Evolutionary conservation across 2,329 filamentous ascomycete genomes (phyloP), one percentile per base, ranked within the genome.

Genomic region (Annulohypoxylon truncatum): DNA sequence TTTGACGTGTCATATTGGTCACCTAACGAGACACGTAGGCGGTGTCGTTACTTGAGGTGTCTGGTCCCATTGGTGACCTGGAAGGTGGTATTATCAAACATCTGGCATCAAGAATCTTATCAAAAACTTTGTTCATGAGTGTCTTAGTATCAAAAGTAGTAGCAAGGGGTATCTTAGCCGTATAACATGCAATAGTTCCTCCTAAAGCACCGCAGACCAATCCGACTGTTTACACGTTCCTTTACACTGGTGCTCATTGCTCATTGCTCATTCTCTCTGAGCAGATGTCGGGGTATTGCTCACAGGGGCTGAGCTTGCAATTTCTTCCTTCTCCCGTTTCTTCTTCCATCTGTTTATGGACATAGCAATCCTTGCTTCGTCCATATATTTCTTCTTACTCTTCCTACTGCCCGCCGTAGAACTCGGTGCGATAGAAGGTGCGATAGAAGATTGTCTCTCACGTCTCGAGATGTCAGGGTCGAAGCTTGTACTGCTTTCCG

Each of bases 261-360:
- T n/a, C n/a, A n/a, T n/a, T n/a, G n/a, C n/a, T n/a, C 61, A 62
- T 63, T 52, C 42, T 66, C 48, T 72, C 52, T 72, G 69, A 1
- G 61, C 69, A 10, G 72, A 73, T 7, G 62, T 71, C 2, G 72
- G 70, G 6, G 64, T 72, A 29, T 65, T 71, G 15, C 46, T 66
- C 4, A 61, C 35, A 18, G 67, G 63, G 9, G 61, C 53, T 24
- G 68, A 68, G 35, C 68, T 71, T 7, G 67, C 42, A 54, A 68
- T 68, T 18, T 56, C 59, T 6, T 69, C 66, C 47, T 48, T 62
- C 10, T 62, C 44, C 33, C 44, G 20, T 24, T 57, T 31, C 12
- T 48, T 55, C 8, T 35, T 56, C 51, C 38, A 42, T 22, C 38
- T 15, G 2, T 64, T 59, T 6, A 66, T 4, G 31, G 51, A 69